Base-by-base conservation (phyloP, 345 rosid genomes). In the Arabidopsis arenosa region DNA sequence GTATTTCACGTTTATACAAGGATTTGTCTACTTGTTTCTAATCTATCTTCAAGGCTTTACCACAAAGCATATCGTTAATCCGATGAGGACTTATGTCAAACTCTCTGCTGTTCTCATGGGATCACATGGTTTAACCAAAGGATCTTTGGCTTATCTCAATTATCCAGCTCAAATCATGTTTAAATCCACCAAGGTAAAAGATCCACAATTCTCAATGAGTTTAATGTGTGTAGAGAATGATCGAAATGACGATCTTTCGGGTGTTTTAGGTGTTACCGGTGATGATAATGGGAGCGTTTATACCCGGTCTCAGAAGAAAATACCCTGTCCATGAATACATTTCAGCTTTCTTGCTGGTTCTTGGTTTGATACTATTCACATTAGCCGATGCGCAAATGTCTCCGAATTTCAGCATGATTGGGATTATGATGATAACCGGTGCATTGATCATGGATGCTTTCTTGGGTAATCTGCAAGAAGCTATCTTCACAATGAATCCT, bases 41-140 rank as follows among this genome's bases (percentile, higher is more conserved):
- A 90, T 95, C 73, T 92, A 92, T 80, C 83, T 95, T 55, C 97
- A 89, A 85, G 99, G 99, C 37, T 95, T 92, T 86, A 87, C 90
- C 66, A 80, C 89, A 17, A 90, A 88, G 80, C 93, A 95, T 49
- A 95, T 92, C 75, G 97, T 90, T 81, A 95, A 95, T 66, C 97
- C 99, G 5, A 92, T 97, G 99, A 88, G 85, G 78, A 89, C 99
- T 53, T 95, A 95, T 72, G 90, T 85, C 55, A 95, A 90, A 74
- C 96, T 95, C 74, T 92, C 97, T 71, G 99, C 97, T n/a, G 99
- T 92, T 73, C 87, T 95, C 44, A 92, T 95, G 97, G 97, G 96
- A 57, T 95, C 99, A 40, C 96, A 90, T 80, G 99, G 99, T 7
- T 80, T 95, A 55, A 95, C 99, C 32, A 95, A 95, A 77, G 96